Evolutionary conservation across 176 grass and related monocot genomes (phyloP), one percentile per base, ranked within the genome.

Genomic region (Typha latifolia): DNA sequence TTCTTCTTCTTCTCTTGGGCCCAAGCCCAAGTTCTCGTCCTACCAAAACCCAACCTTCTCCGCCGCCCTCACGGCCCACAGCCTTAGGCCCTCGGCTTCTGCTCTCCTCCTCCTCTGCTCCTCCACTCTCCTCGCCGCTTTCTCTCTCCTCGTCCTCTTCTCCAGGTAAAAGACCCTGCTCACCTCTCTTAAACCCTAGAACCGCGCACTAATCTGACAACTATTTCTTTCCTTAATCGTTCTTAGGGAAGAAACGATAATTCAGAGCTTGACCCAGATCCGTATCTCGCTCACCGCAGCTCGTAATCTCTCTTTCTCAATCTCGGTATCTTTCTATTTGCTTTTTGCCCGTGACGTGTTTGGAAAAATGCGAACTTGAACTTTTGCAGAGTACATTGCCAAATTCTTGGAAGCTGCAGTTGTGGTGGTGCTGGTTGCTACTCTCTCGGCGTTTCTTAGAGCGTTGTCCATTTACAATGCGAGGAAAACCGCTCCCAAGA

Each of bases 11-110:
- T 8, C 79, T 78, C 70, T 65, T 62, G 66, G 65, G 57, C 64
- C 49, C 49, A 82, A 85, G 47, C 78, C 84, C 26, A 91, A 89
- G 82, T 96, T 96, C 80, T 91, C 82, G 51, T 82, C 86, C 31
- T 91, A 91, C 78, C 85, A 81, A 74, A 91, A 86, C 72, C 78
- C 93, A 62, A 82, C 77, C 55, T 32, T 96, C 71, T 66, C 88
- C 66, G 80, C 80, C 8, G 85, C 82, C 18, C 88, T 83, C 27
- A 70, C 67, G 49, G 84, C 82, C 75, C 85, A 77, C 34, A 81
- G 88, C 49, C 64, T 71, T 74, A 85, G 82, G 73, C 85, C 92
- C 63, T 84, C 86, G 24, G 20, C 87, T 64, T 20, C 65, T 24
- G 66, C 86, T 48, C 79, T 96, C 66, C 56, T 96, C 55, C 55